Evolutionary conservation across 768 basidiomycete species (phyloP).

Genomic region (Collybia nuda): DNA sequence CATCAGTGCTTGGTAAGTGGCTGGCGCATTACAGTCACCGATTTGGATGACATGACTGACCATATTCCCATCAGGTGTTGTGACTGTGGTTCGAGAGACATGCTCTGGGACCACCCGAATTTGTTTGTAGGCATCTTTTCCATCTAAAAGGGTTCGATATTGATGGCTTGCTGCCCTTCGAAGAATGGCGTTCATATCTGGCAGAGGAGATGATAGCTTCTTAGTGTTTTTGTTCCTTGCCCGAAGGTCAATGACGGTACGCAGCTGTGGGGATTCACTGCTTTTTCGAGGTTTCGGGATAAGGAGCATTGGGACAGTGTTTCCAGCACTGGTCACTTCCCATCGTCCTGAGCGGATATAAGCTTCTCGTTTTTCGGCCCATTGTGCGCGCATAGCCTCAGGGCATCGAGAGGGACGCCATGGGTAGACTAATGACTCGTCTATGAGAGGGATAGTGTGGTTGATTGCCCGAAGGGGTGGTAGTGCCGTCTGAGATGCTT

Average conservation of each 20-base stretch:
- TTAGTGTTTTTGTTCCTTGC: constrained; percentile 35
- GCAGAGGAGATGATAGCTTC: constrained; percentile 13
- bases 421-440: constrained; percentile 26
- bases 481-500: background rate
- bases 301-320: constrained; percentile 1
- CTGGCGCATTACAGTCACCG: constrained; percentile 8
- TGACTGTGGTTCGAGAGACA: constrained; percentile 14
- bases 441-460: constrained; percentile 39
- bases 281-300: constrained; percentile 22
- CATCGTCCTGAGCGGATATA: constrained; percentile 10
- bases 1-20: constrained; percentile 8
- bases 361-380: constrained; percentile 8
- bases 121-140: constrained; percentile 36
- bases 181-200: constrained; percentile 10
- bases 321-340: constrained; percentile 1
- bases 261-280: constrained; percentile 22
- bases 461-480: constrained; percentile 40
- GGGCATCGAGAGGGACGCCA: constrained; percentile 11
- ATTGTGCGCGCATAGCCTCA: constrained; percentile 5
- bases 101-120: constrained; percentile 21
- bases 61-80: constrained; percentile 26
- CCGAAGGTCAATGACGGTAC: constrained; percentile 33
- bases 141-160: constrained; percentile 28
- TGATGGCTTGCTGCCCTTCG: constrained; percentile 15
- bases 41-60: constrained; percentile 22